Base-by-base conservation (phyloP, 768 basidiomycete species). In the Boletus tomentosulus region DNA sequence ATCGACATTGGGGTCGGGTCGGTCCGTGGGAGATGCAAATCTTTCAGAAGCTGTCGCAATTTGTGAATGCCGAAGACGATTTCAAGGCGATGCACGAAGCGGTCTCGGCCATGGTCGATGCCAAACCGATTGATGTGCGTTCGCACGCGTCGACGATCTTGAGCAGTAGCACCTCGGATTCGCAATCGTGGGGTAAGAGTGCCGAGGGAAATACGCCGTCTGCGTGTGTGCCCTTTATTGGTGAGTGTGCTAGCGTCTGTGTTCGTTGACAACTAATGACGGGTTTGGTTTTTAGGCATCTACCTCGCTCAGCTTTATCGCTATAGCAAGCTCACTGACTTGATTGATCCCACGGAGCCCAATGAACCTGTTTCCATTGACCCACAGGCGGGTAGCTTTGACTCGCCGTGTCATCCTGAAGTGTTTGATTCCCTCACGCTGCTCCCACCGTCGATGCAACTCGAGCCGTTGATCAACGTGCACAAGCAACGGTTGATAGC, bases 401-500 rank as follows among this genome's bases (percentile, higher is more conserved):
- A 86, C 57, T 69, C 85, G 8, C 87, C 84, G 1, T 79, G 84
- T 30, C 84, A 86, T 58, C 88, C 90, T 0, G 88, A 91, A 56
- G 87, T 92, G 27, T 93, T 93, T 68, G 76, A 83, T 1, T 76
- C 84, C 12, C 78, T 93, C 6, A 77, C 83, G 3, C 79, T 85
- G 8, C 80, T 92, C 4, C 91, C 90, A 0, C 65, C 82, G 1
- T 79, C 81, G n/a, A 89, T 92, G 76, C 82, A 85, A 56, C 79
- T 93, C 28, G 89, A 92, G 62, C 89, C 91, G 4, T 70, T 93
- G 54, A 89, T 93, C 72, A 93, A 92, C 65, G 86, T 93, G 6
- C 89, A 92, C 70, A 92, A 93, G 70, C 91, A 93, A 65, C 82
- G 91, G 34, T 72, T 86, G 59, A 87, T 90, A 49, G 89, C 91